Conservation (phyloP, 345 rosid genomes). For the Cardamine occulta region DNA sequence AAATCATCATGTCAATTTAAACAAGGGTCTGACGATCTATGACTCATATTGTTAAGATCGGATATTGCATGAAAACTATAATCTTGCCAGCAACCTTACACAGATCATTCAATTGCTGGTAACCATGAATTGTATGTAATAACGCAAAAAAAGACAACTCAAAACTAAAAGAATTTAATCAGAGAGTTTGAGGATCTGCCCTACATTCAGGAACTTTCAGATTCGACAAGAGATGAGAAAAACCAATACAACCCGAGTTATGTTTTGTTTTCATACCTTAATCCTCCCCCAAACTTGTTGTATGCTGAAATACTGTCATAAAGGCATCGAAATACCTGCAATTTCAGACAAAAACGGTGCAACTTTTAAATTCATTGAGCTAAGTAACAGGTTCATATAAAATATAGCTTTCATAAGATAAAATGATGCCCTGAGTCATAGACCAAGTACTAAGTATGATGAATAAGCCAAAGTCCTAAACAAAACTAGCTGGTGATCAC, state of each 20-base stretch:
- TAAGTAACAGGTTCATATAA: conserved; percentile 10
- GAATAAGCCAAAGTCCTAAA: background rate
- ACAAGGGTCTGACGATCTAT: background rate
- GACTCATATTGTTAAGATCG: background rate
- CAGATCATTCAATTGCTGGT: background rate
- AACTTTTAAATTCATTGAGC: background rate
- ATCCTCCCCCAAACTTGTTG: conserved; percentile 19
- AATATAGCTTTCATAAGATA: background rate
- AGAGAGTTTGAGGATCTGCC: conserved; percentile 8
- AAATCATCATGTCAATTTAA: background rate
- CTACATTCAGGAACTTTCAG: background rate
- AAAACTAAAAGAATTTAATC: background rate
- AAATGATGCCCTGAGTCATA: background rate
- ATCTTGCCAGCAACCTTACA: background rate
- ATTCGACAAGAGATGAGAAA: conserved; percentile 11
- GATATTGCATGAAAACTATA: background rate
- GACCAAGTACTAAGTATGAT: background rate
- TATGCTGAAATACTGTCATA: conserved; percentile 33
- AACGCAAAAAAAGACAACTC: background rate
- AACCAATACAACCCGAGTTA: background rate
- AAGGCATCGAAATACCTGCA: conserved; percentile 45
- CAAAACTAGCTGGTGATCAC: background rate
- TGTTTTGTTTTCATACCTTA: conserved; percentile 21
- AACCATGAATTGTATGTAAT: background rate
- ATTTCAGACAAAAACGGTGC: background rate